Percentiles rank a stretch among this genome's conserved stretches.
Conservation (phyloP, 1,284 basidiomycete species). For the Cystobasidium sp. region DNA sequence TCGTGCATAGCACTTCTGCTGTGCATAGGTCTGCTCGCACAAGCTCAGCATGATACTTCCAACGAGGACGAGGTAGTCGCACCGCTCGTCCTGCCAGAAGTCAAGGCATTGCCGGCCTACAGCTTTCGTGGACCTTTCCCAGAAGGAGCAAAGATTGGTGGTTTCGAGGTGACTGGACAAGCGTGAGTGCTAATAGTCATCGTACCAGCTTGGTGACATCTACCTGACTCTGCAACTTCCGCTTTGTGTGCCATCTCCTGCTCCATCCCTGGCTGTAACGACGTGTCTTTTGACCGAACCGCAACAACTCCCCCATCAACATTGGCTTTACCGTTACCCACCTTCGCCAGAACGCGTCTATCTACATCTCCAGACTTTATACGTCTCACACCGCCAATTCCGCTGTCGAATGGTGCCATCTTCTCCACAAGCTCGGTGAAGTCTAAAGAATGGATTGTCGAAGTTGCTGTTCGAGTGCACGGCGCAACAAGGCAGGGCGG, state of each 20-base stretch:
- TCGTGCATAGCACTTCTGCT: slow-evolving; percentile 10
- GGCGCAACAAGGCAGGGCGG: slow-evolving; percentile 43
- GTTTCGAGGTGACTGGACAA: slow-evolving; percentile 48
- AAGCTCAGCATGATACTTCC: slow-evolving; percentile 3
- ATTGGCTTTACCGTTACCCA: background rate
- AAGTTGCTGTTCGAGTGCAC: slow-evolving; percentile 54
- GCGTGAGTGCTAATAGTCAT: slow-evolving; percentile 39
- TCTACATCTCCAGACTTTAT: slow-evolving; percentile 54
- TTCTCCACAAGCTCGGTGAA: slow-evolving; percentile 49
- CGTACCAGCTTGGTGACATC: background rate
- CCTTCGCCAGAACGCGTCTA: slow-evolving; percentile 40
- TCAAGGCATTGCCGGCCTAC: slow-evolving; percentile 34
- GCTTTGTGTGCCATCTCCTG: background rate
- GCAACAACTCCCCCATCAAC: background rate
- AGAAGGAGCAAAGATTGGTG: slow-evolving; percentile 37
- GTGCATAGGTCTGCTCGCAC: background rate
- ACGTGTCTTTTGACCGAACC: slow-evolving; percentile 18
- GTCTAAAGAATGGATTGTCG: slow-evolving; percentile 53
- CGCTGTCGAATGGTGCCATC: slow-evolving; percentile 53
- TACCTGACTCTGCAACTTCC: background rate
- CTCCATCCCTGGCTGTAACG: background rate
- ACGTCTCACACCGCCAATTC: slow-evolving; percentile 51
- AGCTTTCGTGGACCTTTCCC: slow-evolving; percentile 47
- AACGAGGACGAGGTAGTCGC: slow-evolving; percentile 17
- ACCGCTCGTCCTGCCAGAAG: slow-evolving; percentile 30